Percentiles rank a stretch among this genome's conserved stretches.
Evolutionary conservation across 2,329 filamentous ascomycete genomes (phyloP).

Genomic region (Aspergillus pseudoglaucus): DNA sequence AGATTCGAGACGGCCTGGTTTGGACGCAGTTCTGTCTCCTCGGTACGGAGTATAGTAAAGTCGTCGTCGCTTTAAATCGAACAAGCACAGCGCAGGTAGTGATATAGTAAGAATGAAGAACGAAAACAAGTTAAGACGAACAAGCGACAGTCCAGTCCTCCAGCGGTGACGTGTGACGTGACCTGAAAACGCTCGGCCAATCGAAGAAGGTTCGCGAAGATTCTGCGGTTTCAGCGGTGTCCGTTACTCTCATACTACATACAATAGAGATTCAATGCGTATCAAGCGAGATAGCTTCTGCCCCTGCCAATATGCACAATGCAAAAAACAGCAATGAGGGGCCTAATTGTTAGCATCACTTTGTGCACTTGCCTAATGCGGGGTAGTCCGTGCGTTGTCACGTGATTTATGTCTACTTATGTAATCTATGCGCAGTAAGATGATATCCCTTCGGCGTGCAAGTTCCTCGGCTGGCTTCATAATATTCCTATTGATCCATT

Average conservation of each 20-base stretch:
- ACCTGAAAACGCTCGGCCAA: slow-evolving; percentile 11
- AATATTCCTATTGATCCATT: too few relatives aligned
- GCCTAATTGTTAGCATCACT: neutral
- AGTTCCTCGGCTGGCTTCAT: too few relatives aligned
- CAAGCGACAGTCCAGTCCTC: slow-evolving; percentile 7
- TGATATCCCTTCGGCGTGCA: too few relatives aligned
- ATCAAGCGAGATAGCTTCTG: too few relatives aligned
- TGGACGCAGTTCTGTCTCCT: neutral
- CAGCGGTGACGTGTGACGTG: slow-evolving; percentile 29
- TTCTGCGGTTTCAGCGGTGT: slow-evolving; percentile 15
- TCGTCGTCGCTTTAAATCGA: too few relatives aligned
- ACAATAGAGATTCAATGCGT: neutral
- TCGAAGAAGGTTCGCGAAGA: slow-evolving; percentile 37
- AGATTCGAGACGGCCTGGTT: slow-evolving; percentile 18
- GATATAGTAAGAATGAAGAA: slow-evolving; percentile 1
- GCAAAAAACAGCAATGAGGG: too few relatives aligned
- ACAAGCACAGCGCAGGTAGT: neutral
- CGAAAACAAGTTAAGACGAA: slow-evolving; percentile 2
- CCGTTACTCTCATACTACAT: neutral
- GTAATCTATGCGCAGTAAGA: too few relatives aligned
- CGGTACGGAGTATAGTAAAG: too few relatives aligned
- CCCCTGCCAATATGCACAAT: too few relatives aligned
- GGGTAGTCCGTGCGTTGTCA: neutral
- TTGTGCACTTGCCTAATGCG: slow-evolving; percentile 1
- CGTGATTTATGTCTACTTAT: too few relatives aligned